Base-by-base conservation (phyloP, 495 filamentous ascomycete species). In the Usnea hakonensis region DNA sequence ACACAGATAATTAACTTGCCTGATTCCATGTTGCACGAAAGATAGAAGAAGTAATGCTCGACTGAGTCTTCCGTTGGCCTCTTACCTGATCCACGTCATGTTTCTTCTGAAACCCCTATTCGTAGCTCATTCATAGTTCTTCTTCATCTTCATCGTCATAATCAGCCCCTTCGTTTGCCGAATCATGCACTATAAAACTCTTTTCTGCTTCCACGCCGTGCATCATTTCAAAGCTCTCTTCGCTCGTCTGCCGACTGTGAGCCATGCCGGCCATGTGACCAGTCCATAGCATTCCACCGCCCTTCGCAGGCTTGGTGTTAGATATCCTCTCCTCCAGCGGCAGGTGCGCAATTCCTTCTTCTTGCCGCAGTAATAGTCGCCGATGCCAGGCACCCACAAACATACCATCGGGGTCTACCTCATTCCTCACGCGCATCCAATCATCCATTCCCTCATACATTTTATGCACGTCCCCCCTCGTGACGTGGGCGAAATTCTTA, bases 321-420 rank as follows among this genome's bases (percentile, higher is more conserved):
- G 65, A 67, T 61, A 60, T 71, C 68, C 66, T 78, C 76, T 85
- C 81, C 56, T 79, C 72, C 26, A 85, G 69, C 36, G 77, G 71
- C 13, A 82, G 69, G 1, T 48, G 41, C 35, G 62, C 33, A 16
- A 57, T 56, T 17, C 36, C 65, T 33, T 60, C 48, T 30, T 67
- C 59, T 36, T 68, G 67, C 13, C 71, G 70, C 21, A 91, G 77
- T n/a, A 97, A 73, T 61, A 82, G 81, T 44, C 85, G 80, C 48
- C 85, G 77, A 71, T 97, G 88, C 94, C 93, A 98, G 58, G 90
- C 86, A 11, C 91, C 91, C 19, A 91, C 78, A 75, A 98, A 98
- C 82, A 97, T 85, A 53, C 93, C 92, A 55, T 93, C 84, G 0
- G 90, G 88, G 72, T 98, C 94, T n/a, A 86, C 84, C 59, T 85